These are phyloP conservation scores for Ascobolus immersus DNA, from an alignment of 495 filamentous ascomycete species.

Conservation along the genomic window DNA sequence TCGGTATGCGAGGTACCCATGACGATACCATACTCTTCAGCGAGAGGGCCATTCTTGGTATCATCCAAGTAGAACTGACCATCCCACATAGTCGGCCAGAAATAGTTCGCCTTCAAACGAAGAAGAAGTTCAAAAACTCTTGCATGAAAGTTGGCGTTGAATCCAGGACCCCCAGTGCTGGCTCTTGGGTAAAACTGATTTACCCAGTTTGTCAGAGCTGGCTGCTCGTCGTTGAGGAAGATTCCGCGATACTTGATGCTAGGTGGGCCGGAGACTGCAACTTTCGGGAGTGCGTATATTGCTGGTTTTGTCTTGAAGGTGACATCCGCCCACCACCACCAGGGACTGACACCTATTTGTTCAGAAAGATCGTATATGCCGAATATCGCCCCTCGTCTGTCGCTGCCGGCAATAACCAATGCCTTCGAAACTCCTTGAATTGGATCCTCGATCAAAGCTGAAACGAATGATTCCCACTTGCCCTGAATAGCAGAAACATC, in stretches of 20 bases:
- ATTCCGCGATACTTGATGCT: constrained; percentile 28
- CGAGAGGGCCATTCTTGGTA: constrained; percentile 19
- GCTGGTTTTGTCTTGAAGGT: constrained; percentile 16
- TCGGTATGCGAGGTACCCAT: constrained; percentile 24
- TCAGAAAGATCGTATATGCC: constrained; percentile 25
- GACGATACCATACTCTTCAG: constrained; percentile 25
- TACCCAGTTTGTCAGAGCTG: constrained; percentile 24
- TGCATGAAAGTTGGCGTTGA: constrained; percentile 22
- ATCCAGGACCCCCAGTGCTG: constrained; percentile 20
- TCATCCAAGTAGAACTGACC: constrained; percentile 23
- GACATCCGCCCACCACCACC: constrained; percentile 28
- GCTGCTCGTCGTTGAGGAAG: constrained; percentile 27
- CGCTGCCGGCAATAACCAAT: constrained; percentile 24
- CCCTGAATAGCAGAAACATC: constrained; percentile 19
- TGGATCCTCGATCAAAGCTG: constrained; percentile 19
- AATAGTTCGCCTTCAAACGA: constrained; percentile 23
- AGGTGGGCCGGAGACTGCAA: constrained; percentile 20
- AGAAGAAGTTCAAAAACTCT: constrained; percentile 26
- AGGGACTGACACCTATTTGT: constrained; percentile 25
- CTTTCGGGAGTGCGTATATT: constrained; percentile 18
- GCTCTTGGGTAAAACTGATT: constrained; percentile 19
- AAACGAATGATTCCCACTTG: constrained; percentile 24
- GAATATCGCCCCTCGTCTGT: constrained; percentile 25
- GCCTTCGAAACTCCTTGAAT: constrained; percentile 18
- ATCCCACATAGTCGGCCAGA: constrained; percentile 27